A percentile compares a stretch with the other conserved stretches of the same genome.
Evolutionary conservation across 2,329 filamentous ascomycete genomes (phyloP).

Genomic region (Microcyclosporella mali): DNA sequence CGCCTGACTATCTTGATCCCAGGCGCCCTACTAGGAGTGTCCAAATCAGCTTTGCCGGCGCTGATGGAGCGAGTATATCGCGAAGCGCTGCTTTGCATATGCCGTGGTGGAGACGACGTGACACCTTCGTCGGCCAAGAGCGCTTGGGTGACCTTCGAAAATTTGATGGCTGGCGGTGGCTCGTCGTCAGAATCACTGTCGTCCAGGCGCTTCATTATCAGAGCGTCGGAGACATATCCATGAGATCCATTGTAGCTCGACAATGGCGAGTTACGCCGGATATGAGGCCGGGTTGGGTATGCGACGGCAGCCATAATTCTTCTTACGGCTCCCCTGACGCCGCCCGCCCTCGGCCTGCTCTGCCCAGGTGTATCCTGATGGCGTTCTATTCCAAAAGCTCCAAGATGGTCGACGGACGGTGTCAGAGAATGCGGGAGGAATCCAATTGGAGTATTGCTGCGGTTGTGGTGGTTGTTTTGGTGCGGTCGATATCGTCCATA

Average conservation of each 20-base stretch:
- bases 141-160: constrained; percentile 86
- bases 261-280: constrained; percentile 43
- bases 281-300: constrained; percentile 27
- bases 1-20: constrained; percentile 33
- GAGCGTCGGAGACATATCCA: constrained; percentile 41
- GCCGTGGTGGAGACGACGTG: constrained; percentile 48
- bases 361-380: constrained; percentile 14
- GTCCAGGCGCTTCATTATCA: constrained; percentile 53
- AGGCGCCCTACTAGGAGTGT: constrained; percentile 33
- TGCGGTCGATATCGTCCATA: constrained; percentile 24
- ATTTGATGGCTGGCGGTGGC: constrained; percentile 80
- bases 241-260: constrained; percentile 39
- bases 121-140: constrained; percentile 60
- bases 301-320: constrained; percentile 32
- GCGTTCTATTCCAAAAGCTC: constrained; percentile 17
- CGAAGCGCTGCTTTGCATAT: constrained; percentile 33
- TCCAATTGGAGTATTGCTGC: constrained; percentile 13
- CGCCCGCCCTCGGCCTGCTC: constrained; percentile 9
- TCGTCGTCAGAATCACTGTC: constrained; percentile 89
- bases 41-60: constrained; percentile 23
- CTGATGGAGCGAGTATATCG: constrained; percentile 26
- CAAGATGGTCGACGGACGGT: constrained; percentile 10
- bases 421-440: constrained; percentile 16
- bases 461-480: constrained; percentile 15
- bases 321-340: constrained; percentile 20